A percentile compares a stretch with the other conserved stretches of the same genome.
phyloP scores from a whole-genome alignment of 2,329 filamentous ascomycete genomes.

The Xylaria sp. region DNA sequence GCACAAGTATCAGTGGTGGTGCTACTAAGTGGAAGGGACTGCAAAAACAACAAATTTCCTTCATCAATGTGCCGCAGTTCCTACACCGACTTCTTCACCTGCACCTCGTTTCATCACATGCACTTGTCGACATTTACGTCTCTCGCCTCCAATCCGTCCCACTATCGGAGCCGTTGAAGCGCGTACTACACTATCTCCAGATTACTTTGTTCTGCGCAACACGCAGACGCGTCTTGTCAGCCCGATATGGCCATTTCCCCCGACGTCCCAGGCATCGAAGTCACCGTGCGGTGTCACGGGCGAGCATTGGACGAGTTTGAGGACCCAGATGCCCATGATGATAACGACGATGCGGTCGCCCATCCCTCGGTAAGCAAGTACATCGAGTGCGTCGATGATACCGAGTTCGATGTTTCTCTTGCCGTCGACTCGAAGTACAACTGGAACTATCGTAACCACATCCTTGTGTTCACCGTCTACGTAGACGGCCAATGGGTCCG shows the following conservation, averaged over 20 bases:
- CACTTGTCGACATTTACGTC: neutral
- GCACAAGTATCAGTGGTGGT: no score
- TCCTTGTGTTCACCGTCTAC: slow-evolving; percentile 32
- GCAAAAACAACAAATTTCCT: neutral
- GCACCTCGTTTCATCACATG: neutral
- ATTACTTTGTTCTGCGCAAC: neutral
- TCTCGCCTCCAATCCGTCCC: neutral
- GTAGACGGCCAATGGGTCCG: slow-evolving; percentile 44
- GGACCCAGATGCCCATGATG: slow-evolving; percentile 39
- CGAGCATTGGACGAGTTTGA: slow-evolving; percentile 43
- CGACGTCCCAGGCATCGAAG: slow-evolving; percentile 44
- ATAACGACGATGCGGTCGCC: slow-evolving; percentile 7
- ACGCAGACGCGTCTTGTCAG: slow-evolving; percentile 1
- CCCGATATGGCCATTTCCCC: slow-evolving; percentile 45
- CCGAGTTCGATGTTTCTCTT: slow-evolving; percentile 43
- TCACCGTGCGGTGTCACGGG: slow-evolving; percentile 40
- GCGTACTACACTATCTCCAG: neutral
- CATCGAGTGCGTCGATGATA: slow-evolving; percentile 48
- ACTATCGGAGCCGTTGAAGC: neutral
- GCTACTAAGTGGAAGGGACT: neutral
- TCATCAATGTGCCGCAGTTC: neutral
- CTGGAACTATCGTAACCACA: slow-evolving; percentile 44
- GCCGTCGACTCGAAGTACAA: slow-evolving; percentile 39
- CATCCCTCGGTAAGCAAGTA: slow-evolving; percentile 43
- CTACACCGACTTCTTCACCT: neutral